These are phyloP conservation scores for Aspergillus sclerotialis DNA, from an alignment of 2,329 filamentous ascomycete genomes.

Conservation along the genomic window DNA sequence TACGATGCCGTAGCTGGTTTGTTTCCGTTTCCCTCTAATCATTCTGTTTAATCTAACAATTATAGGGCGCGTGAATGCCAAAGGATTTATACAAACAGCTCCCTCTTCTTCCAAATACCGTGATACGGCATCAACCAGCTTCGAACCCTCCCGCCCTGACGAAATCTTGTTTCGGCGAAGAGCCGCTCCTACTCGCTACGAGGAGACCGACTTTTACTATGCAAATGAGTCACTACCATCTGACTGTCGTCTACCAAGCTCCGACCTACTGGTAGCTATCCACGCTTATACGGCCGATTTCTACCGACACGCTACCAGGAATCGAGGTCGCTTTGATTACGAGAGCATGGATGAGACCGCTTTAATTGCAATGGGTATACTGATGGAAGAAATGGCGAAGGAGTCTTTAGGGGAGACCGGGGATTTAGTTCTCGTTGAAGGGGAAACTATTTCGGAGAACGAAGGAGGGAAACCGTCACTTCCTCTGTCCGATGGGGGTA, in stretches of 20 bases:
- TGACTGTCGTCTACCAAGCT: slow-evolving; percentile 42
- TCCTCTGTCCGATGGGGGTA: slow-evolving; percentile 2
- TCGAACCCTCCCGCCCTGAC: slow-evolving; percentile 45
- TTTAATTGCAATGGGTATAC: slow-evolving; percentile 52
- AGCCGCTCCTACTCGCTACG: slow-evolving; percentile 44
- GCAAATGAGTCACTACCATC: slow-evolving; percentile 41
- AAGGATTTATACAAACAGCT: slow-evolving; percentile 24
- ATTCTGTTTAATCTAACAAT: slow-evolving; percentile 7
- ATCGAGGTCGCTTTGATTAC: slow-evolving; percentile 35
- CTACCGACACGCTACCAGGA: slow-evolving; percentile 36
- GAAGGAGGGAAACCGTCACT: slow-evolving; percentile 9
- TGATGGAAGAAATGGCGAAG: slow-evolving; percentile 52
- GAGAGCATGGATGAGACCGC: slow-evolving; percentile 57
- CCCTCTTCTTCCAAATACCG: slow-evolving; percentile 22
- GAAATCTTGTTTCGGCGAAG: slow-evolving; percentile 51
- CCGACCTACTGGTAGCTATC: slow-evolving; percentile 50
- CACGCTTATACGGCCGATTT: slow-evolving; percentile 53
- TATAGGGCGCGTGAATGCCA: slow-evolving; percentile 41
- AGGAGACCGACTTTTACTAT: slow-evolving; percentile 51
- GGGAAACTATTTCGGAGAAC: slow-evolving; percentile 23
- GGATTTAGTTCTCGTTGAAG: slow-evolving; percentile 52
- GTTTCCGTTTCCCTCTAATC: neutral
- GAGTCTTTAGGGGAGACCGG: slow-evolving; percentile 50
- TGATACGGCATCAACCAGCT: slow-evolving; percentile 27
- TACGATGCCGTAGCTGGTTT: slow-evolving; percentile 55